phyloP scores from a whole-genome alignment of 2,329 filamentous ascomycete species.

The Penicillium sp. region DNA sequence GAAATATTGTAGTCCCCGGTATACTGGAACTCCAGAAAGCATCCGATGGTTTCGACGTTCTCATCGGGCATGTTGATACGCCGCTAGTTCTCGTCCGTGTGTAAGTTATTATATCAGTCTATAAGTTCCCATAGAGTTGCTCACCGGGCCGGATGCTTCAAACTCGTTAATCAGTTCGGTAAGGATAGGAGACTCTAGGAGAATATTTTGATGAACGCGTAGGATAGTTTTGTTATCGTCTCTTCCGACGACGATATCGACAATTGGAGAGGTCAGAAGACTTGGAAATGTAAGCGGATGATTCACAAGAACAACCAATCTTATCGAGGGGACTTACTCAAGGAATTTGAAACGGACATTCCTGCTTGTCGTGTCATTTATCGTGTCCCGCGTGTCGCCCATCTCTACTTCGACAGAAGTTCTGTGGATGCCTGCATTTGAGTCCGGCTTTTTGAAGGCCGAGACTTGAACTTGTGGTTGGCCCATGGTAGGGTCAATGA shows the following conservation, averaged over 20 bases:
- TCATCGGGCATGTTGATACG: slow-evolving; percentile 65
- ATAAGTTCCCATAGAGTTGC: slow-evolving; percentile 26
- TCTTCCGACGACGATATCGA: slow-evolving; percentile 62
- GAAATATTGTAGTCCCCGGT: slow-evolving; percentile 80
- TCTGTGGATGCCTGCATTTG: slow-evolving; percentile 12
- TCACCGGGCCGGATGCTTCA: slow-evolving; percentile 56
- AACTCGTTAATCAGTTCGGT: slow-evolving; percentile 59
- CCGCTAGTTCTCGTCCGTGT: slow-evolving; percentile 45
- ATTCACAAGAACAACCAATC: neutral
- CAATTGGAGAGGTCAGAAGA: slow-evolving; percentile 65
- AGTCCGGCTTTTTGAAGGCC: neutral
- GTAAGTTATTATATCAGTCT: slow-evolving; percentile 2
- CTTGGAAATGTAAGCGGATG: slow-evolving; percentile 19
- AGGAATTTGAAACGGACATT: slow-evolving; percentile 26
- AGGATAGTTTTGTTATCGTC: slow-evolving; percentile 60
- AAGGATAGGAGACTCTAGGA: slow-evolving; percentile 72
- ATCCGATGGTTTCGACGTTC: slow-evolving; percentile 68
- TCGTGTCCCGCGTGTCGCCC: slow-evolving; percentile 16
- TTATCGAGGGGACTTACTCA: slow-evolving; percentile 23
- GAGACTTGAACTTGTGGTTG: slow-evolving; percentile 1
- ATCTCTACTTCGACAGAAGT: slow-evolving; percentile 27
- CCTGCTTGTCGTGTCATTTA: slow-evolving; percentile 17
- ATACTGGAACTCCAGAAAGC: slow-evolving; percentile 79
- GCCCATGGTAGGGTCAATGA: neutral
- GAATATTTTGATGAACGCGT: slow-evolving; percentile 72